Percentiles rank a stretch among this genome's conserved stretches.
Conservation (phyloP, 352 stramenopile species). For the Globisporangium nagaii region DNA sequence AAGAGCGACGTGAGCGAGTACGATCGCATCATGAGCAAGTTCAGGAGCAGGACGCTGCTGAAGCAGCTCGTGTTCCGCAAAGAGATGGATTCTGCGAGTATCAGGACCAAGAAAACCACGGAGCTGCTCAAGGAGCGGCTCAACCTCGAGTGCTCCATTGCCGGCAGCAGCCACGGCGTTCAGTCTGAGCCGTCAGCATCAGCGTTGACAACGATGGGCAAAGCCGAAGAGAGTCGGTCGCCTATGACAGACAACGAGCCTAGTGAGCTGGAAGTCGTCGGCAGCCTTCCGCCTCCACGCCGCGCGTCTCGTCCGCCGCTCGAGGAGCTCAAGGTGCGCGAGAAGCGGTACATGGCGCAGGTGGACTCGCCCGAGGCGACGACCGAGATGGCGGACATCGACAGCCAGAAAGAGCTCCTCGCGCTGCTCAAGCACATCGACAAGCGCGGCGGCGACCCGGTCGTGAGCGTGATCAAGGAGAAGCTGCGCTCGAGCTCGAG, state of each 20-base stretch:
- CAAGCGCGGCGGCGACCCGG: background rate
- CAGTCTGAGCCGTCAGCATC: too few species aligned
- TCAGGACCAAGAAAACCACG: background rate
- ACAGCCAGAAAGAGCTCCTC: slow-evolving; percentile 9
- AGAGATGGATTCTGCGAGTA: background rate
- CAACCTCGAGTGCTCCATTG: too few species aligned
- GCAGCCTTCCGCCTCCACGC: too few species aligned
- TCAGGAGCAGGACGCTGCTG: background rate
- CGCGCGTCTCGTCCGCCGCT: too few species aligned
- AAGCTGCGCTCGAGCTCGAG: slow-evolving; percentile 2
- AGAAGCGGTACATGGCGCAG: background rate
- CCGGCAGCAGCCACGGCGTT: too few species aligned
- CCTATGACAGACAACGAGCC: too few species aligned
- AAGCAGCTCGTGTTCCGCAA: background rate
- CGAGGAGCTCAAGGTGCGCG: background rate
- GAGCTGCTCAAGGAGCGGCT: background rate
- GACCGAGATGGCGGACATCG: background rate
- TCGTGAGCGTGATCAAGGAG: slow-evolving; percentile 4
- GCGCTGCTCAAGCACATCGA: slow-evolving; percentile 2
- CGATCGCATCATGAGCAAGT: background rate
- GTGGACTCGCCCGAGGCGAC: slow-evolving; percentile 3
- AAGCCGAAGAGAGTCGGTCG: too few species aligned
- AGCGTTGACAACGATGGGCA: too few species aligned
- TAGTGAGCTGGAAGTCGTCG: too few species aligned
- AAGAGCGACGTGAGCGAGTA: background rate